Conservation (phyloP, 148 eudicot genomes). For the Silene conica region DNA sequence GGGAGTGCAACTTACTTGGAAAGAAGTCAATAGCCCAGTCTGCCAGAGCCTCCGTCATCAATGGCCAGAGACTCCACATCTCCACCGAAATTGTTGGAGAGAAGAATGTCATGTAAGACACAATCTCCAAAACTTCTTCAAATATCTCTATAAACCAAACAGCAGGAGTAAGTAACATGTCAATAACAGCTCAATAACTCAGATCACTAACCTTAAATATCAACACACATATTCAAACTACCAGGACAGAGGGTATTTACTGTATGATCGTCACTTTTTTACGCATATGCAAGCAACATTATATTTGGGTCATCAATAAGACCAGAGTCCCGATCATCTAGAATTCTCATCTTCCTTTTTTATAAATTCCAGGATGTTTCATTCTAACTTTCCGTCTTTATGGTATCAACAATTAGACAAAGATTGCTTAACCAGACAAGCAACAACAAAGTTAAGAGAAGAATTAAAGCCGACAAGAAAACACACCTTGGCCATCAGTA, state of each 20-base stretch:
- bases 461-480: background rate
- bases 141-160: slow-evolving; percentile 69
- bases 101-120: slow-evolving; percentile 93
- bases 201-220: background rate
- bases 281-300: too few species aligned
- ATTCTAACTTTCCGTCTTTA: background rate
- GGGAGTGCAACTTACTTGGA: slow-evolving; percentile 58
- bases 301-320: background rate
- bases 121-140: slow-evolving; percentile 97
- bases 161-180: background rate
- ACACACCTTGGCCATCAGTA: slow-evolving; percentile 94
- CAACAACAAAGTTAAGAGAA: background rate
- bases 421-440: background rate
- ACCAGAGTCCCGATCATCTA: background rate
- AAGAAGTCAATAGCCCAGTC: slow-evolving; percentile 99
- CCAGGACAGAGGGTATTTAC: background rate
- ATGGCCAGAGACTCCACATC: slow-evolving; percentile 99
- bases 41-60: slow-evolving; percentile 86
- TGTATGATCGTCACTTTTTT: too few species aligned
- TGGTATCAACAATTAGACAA: background rate
- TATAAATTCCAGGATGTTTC: background rate
- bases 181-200: background rate
- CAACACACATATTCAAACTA: background rate
- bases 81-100: slow-evolving; percentile 89
- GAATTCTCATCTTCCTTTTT: background rate